A percentile compares a stretch with the other conserved stretches of the same genome.
Conservation (phyloP, 768 basidiomycete species). For the Tricholoma hemisulphureum region DNA sequence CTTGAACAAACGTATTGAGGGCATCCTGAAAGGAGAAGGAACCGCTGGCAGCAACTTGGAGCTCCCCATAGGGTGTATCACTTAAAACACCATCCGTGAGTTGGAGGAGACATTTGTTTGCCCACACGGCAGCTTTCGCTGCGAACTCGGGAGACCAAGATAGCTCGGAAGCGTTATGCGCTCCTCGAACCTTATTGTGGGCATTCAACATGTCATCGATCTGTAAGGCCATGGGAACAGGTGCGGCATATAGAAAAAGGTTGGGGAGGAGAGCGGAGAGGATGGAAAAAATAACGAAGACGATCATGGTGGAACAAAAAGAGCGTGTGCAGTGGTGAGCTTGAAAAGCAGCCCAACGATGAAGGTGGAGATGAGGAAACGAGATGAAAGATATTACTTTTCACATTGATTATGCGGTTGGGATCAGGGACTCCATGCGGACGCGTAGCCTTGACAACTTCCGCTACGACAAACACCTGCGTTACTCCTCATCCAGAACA, state of each 20-base stretch:
- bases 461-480: neutral
- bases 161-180: constrained; percentile 42
- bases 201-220: constrained; percentile 38
- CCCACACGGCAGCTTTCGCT: constrained; percentile 48
- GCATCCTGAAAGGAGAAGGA: constrained; percentile 41
- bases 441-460: neutral
- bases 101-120: constrained; percentile 45
- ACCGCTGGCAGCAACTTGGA: constrained; percentile 54
- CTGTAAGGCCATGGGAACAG: constrained; percentile 15
- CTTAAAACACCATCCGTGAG: constrained; percentile 47
- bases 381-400: neutral
- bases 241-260: neutral
- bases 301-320: neutral
- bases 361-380: neutral
- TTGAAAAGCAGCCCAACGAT: neutral
- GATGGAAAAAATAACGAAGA: neutral
- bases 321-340: neutral
- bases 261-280: neutral
- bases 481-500: neutral
- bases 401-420: too few species aligned
- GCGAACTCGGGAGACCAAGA: constrained; percentile 51
- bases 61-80: constrained; percentile 48
- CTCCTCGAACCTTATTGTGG: constrained; percentile 49
- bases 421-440: neutral
- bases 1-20: constrained; percentile 48